Evolutionary conservation across 2,329 filamentous ascomycete species (phyloP).

Genomic region (Scorias spongiosa): DNA sequence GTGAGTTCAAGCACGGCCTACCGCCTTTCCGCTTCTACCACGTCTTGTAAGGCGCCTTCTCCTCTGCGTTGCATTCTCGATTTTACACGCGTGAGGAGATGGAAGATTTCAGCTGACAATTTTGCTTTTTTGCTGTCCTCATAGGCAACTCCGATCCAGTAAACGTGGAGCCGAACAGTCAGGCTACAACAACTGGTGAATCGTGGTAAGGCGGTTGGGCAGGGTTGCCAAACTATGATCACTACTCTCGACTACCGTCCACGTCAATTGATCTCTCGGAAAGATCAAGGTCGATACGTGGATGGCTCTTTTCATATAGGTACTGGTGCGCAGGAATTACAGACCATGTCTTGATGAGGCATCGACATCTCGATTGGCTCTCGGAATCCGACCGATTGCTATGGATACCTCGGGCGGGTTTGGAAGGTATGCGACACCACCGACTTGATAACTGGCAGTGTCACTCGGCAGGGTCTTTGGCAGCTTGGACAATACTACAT

Average conservation of each 20-base stretch:
- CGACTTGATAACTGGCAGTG: slow-evolving; percentile 18
- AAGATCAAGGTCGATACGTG: not conserved
- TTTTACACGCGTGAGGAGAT: slow-evolving; percentile 52
- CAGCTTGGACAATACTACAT: slow-evolving; percentile 9
- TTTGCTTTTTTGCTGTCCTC: slow-evolving; percentile 14
- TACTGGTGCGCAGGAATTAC: slow-evolving; percentile 16
- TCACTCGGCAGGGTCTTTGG: slow-evolving; percentile 25
- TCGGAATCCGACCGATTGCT: not conserved
- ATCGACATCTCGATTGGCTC: slow-evolving; percentile 14
- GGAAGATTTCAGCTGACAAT: slow-evolving; percentile 31
- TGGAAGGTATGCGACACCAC: not conserved
- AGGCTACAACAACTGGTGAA: slow-evolving; percentile 34
- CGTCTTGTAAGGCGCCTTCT: slow-evolving; percentile 70
- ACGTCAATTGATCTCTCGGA: not conserved
- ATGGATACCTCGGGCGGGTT: not conserved
- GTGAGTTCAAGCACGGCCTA: slow-evolving; percentile 68
- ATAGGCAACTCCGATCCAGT: slow-evolving; percentile 37
- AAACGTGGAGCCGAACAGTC: slow-evolving; percentile 36
- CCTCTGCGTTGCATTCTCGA: slow-evolving; percentile 64
- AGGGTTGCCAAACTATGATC: slow-evolving; percentile 24
- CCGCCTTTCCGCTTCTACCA: slow-evolving; percentile 15
- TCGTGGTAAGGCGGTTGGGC: slow-evolving; percentile 18
- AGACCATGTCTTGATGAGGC: slow-evolving; percentile 9
- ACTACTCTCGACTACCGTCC: slow-evolving; percentile 12
- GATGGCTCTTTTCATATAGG: slow-evolving; percentile 14